Conservation (phyloP, 1,139 yeast genomes). For the Geotrichum carabidarum region DNA sequence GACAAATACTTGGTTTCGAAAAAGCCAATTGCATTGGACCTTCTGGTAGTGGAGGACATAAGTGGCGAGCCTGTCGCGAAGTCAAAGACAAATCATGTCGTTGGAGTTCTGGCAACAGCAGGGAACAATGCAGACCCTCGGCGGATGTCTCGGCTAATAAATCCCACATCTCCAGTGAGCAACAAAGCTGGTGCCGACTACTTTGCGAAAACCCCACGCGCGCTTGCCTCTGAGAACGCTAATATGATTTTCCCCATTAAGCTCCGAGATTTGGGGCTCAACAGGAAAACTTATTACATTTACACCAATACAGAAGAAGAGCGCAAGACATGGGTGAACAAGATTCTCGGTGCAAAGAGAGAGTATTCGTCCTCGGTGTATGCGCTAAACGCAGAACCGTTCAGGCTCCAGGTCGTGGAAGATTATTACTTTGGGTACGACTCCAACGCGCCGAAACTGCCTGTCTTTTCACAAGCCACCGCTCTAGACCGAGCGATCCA, state of each 20-base stretch:
- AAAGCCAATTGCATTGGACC: conserved; percentile 41
- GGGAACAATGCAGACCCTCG: conserved; percentile 17
- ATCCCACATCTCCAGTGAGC: conserved; percentile 9
- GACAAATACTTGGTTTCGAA: conserved; percentile 21
- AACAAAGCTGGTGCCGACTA: conserved; percentile 1
- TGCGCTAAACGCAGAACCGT: conserved; percentile 49
- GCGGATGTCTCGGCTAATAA: conserved; percentile 16
- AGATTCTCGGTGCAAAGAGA: conserved; percentile 52
- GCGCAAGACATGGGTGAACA: conserved; percentile 48
- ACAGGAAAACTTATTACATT: conserved; percentile 50
- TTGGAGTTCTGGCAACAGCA: conserved; percentile 16
- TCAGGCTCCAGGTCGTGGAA: conserved; percentile 49
- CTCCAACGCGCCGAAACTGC: conserved; percentile 53
- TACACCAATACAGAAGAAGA: conserved; percentile 46
- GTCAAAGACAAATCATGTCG: conserved; percentile 30
- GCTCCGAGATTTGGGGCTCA: conserved; percentile 45
- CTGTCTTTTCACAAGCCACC: conserved; percentile 58
- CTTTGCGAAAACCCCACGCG: conserved; percentile 1
- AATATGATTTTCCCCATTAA: conserved; percentile 44
- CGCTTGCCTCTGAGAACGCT: conserved; percentile 23
- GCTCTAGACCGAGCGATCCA: conserved; percentile 52
- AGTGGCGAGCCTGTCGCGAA: conserved; percentile 37
- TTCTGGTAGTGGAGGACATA: conserved; percentile 36
- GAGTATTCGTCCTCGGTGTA: conserved; percentile 45
- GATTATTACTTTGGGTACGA: conserved; percentile 66